These are phyloP conservation scores for Podospora didyma DNA, from an alignment of 495 filamentous ascomycete species.

Conservation along the genomic window DNA sequence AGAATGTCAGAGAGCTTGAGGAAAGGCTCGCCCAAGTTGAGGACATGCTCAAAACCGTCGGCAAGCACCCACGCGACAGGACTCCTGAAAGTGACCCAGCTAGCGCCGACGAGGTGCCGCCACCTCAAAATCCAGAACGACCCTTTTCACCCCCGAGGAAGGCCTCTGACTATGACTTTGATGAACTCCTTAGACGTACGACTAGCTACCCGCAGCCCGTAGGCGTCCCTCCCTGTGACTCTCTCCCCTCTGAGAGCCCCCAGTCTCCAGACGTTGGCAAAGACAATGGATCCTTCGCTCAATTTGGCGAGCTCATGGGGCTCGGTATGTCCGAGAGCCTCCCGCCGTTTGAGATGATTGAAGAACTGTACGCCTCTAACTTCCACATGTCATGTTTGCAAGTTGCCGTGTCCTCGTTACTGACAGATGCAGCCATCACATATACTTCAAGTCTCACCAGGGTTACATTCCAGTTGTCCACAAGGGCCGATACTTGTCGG, in stretches of 20 bases:
- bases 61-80: conserved; percentile 1
- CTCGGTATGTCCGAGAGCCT: conserved; percentile 41
- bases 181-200: not conserved
- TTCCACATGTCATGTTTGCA: too few relatives aligned
- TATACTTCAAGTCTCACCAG: conserved; percentile 37
- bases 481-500: conserved; percentile 32
- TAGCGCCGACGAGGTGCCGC: not conserved
- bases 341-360: conserved; percentile 43
- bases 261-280: not conserved
- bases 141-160: conserved; percentile 1
- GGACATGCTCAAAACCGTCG: conserved; percentile 36
- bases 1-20: conserved; percentile 83
- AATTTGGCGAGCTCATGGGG: conserved; percentile 27
- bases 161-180: not conserved
- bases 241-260: not conserved
- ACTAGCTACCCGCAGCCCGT: too few relatives aligned
- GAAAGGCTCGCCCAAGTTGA: conserved; percentile 61
- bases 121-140: not conserved
- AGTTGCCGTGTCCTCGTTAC: not conserved
- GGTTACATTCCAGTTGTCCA: conserved; percentile 39
- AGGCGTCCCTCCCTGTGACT: not conserved
- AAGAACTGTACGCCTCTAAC: conserved; percentile 35
- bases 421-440: conserved; percentile 29
- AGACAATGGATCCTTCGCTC: not conserved
- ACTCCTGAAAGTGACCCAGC: not conserved